These are phyloP conservation scores for Backusella australiensis DNA, from an alignment of 192 early-diverging fungal species.

Conservation along the genomic window DNA sequence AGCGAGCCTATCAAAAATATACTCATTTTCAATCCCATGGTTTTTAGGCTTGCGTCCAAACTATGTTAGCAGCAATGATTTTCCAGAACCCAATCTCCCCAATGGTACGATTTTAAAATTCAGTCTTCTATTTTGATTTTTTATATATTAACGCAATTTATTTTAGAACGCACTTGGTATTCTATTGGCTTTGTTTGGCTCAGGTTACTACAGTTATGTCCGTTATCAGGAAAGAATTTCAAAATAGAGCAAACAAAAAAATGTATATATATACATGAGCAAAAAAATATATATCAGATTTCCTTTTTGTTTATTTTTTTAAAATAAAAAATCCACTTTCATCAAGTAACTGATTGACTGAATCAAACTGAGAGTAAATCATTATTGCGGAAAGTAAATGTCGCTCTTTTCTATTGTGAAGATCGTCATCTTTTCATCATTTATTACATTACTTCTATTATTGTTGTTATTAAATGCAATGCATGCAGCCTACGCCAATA, in stretches of 20 bases:
- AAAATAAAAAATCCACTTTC: background rate
- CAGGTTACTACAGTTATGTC: constrained; percentile 58
- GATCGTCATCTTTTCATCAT: too few relatives aligned
- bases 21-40: background rate
- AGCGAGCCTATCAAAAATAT: background rate
- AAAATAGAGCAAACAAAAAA: constrained; percentile 27
- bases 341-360: too few relatives aligned
- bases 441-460: too few relatives aligned
- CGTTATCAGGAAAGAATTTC: constrained; percentile 53
- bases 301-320: background rate
- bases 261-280: background rate
- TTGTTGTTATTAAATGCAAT: too few relatives aligned
- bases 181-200: constrained; percentile 53
- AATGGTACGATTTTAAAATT: constrained; percentile 42
- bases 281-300: background rate
- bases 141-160: constrained; percentile 11
- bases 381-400: too few relatives aligned
- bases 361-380: too few relatives aligned
- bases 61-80: constrained; percentile 56
- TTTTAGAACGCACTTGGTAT: constrained; percentile 57
- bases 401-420: too few relatives aligned
- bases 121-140: background rate
- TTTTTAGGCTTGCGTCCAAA: constrained; percentile 56
- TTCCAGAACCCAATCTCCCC: constrained; percentile 61
- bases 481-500: too few relatives aligned